Evolutionary conservation across 331 rosid species (phyloP).

Genomic region (Rosa hybrid): DNA sequence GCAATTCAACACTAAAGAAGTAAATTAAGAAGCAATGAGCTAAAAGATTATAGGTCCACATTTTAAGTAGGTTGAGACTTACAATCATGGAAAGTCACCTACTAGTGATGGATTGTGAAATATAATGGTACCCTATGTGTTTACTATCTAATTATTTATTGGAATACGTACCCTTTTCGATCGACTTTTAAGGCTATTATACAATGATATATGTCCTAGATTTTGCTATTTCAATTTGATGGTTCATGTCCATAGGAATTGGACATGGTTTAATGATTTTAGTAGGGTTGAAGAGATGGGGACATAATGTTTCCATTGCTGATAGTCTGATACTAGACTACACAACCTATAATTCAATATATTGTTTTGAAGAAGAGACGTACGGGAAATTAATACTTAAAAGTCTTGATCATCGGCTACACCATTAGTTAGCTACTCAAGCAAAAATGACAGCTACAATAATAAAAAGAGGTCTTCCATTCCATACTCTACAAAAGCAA

Average conservation of each 20-base stretch:
- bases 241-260: background rate
- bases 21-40: background rate
- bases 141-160: background rate
- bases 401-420: background rate
- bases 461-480: too few species aligned
- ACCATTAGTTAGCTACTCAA: background rate
- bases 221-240: background rate
- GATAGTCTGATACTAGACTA: background rate
- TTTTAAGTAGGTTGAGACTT: slow-evolving; percentile 1
- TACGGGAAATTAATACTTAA: background rate
- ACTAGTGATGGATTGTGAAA: background rate
- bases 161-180: background rate
- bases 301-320: background rate
- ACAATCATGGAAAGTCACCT: slow-evolving; percentile 14
- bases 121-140: background rate
- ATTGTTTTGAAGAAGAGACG: background rate
- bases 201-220: background rate
- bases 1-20: background rate
- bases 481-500: too few species aligned
- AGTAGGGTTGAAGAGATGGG: background rate
- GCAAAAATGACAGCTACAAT: background rate
- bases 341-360: background rate
- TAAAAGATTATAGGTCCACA: background rate
- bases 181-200: background rate
- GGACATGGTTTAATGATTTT: background rate